These are phyloP conservation scores for Carex myosuroides DNA, from an alignment of 176 grass and related monocot species.

Conservation along the genomic window DNA sequence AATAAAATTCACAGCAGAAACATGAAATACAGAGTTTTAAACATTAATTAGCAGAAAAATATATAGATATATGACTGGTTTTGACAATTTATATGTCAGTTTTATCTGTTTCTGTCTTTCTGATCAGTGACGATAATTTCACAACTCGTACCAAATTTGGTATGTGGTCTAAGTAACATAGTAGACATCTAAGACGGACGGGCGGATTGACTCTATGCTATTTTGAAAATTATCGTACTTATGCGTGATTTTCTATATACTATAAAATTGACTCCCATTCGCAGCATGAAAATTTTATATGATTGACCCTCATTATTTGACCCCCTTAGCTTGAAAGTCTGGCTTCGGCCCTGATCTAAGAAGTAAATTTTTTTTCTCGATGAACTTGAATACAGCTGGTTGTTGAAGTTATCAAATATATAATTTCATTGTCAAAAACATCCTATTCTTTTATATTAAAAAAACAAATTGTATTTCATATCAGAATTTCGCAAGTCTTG, in stretches of 20 bases:
- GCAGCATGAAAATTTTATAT: too few species aligned
- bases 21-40: not conserved
- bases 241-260: too few species aligned
- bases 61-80: not conserved
- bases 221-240: too few species aligned
- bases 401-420: not conserved
- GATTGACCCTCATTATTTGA: too few species aligned
- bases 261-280: too few species aligned
- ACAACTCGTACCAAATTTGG: not conserved
- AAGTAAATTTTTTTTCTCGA: not conserved
- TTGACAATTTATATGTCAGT: not conserved
- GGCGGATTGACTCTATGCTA: too few species aligned
- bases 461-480: not conserved
- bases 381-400: not conserved
- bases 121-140: not conserved
- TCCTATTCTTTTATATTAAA: not conserved
- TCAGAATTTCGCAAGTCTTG: not conserved
- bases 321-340: too few species aligned
- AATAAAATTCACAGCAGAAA: not conserved
- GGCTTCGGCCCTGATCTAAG: too few species aligned
- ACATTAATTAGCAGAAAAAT: not conserved
- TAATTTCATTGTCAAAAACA: not conserved
- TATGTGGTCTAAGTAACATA: not conserved
- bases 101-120: not conserved
- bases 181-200: not conserved